These are phyloP conservation scores for Dendrothele bispora DNA, from an alignment of 768 basidiomycete species.

Conservation along the genomic window DNA sequence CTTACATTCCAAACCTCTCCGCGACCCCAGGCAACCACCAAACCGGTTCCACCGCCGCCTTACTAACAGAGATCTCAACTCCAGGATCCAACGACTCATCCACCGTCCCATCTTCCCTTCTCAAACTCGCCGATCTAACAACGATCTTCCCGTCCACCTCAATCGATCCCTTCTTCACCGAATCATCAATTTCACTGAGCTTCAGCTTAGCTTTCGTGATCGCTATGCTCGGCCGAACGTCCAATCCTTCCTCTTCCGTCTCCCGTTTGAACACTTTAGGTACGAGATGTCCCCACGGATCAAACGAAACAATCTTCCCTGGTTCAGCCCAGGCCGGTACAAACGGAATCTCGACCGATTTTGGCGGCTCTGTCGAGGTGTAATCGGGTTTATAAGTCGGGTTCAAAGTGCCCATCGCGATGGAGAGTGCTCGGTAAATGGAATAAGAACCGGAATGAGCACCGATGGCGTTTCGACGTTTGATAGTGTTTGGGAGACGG, in stretches of 20 bases:
- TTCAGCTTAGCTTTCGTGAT: conserved; percentile 94
- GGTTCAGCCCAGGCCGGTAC: conserved; percentile 78
- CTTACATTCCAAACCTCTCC: conserved; percentile 89
- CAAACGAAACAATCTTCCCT: conserved; percentile 84
- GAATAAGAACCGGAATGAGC: conserved; percentile 93
- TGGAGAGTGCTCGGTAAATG: conserved; percentile 90
- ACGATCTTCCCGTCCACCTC: conserved; percentile 82
- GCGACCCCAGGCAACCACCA: conserved; percentile 96
- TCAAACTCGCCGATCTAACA: conserved; percentile 60
- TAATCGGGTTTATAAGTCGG: conserved; percentile 84
- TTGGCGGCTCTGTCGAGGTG: conserved; percentile 79
- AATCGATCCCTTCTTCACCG: conserved; percentile 69
- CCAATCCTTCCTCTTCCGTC: conserved; percentile 66
- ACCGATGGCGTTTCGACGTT: conserved; percentile 90
- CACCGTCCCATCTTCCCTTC: conserved; percentile 63
- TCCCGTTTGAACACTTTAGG: conserved; percentile 67
- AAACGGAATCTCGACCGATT: conserved; percentile 73
- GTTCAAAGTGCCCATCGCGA: conserved; percentile 83
- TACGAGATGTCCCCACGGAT: conserved; percentile 91
- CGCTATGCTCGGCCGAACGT: conserved; percentile 90
- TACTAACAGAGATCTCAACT: conserved; percentile 84
- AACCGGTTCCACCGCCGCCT: conserved; percentile 95
- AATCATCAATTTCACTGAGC: conserved; percentile 88
- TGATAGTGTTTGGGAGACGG: conserved; percentile 79
- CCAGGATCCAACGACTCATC: conserved; percentile 62